Percentiles rank a stretch among this genome's conserved stretches.
Evolutionary conservation across 2,329 filamentous ascomycete genomes (phyloP).

Genomic region (Penicillium sp.): DNA sequence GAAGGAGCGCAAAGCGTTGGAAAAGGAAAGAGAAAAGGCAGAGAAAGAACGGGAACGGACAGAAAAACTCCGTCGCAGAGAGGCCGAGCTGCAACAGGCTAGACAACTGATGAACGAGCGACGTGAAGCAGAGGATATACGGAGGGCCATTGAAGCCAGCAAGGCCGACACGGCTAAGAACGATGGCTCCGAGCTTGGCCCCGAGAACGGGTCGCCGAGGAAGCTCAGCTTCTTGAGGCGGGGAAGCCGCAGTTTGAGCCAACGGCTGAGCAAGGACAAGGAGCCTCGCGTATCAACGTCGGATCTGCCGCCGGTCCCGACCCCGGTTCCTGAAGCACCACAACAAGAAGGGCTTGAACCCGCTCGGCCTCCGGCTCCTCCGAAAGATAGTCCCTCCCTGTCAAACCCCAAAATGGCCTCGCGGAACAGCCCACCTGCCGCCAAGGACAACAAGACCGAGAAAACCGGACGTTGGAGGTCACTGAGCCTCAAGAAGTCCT

Average conservation of each 20-base stretch:
- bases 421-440: slow-evolving; percentile 13
- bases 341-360: slow-evolving; percentile 7
- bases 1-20: slow-evolving; percentile 55
- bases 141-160: slow-evolving; percentile 64
- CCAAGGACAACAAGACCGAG: slow-evolving; percentile 14
- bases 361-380: slow-evolving; percentile 11
- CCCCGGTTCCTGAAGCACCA: slow-evolving; percentile 21
- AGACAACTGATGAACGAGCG: slow-evolving; percentile 44
- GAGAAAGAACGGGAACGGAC: slow-evolving; percentile 57
- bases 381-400: slow-evolving; percentile 13
- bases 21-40: slow-evolving; percentile 52
- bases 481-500: slow-evolving; percentile 24
- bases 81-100: slow-evolving; percentile 52
- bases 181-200: slow-evolving; percentile 46
- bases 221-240: slow-evolving; percentile 65
- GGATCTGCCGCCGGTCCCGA: slow-evolving; percentile 19
- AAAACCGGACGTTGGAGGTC: slow-evolving; percentile 24
- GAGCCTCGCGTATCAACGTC: slow-evolving; percentile 35
- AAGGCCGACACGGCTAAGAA: slow-evolving; percentile 54
- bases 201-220: slow-evolving; percentile 39
- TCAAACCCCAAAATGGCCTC: slow-evolving; percentile 19
- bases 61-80: slow-evolving; percentile 55
- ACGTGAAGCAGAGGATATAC: slow-evolving; percentile 60
- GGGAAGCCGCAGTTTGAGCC: slow-evolving; percentile 74
- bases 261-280: slow-evolving; percentile 57